Percentiles rank a stretch among this genome's conserved stretches.
Evolutionary conservation across 495 filamentous ascomycete genomes (phyloP).

Genomic region (Penicillium cinerascens): DNA sequence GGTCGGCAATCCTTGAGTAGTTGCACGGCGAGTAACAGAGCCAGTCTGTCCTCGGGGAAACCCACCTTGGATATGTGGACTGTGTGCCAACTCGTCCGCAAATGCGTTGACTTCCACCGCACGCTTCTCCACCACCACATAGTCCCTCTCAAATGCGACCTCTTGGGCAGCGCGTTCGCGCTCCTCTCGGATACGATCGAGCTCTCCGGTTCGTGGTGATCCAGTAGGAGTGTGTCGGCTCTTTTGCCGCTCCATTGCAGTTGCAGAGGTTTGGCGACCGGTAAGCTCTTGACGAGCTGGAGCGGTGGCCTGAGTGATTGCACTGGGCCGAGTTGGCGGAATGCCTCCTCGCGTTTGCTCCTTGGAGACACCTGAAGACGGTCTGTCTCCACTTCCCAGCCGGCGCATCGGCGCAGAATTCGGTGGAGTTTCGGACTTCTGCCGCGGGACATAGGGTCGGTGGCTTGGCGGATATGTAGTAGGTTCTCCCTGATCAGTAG

Average conservation of each 20-base stretch:
- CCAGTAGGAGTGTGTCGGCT: slow-evolving; percentile 49
- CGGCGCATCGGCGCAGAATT: slow-evolving; percentile 35
- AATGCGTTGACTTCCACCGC: slow-evolving; percentile 95
- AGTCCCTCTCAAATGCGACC: slow-evolving; percentile 85
- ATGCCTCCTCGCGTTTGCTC: slow-evolving; percentile 24
- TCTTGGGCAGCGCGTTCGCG: slow-evolving; percentile 79
- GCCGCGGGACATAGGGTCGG: slow-evolving; percentile 22
- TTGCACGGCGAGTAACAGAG: slow-evolving; percentile 64
- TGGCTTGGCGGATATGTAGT: slow-evolving; percentile 24
- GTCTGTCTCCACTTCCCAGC: slow-evolving; percentile 37
- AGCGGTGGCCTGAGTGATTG: slow-evolving; percentile 54
- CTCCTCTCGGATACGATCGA: slow-evolving; percentile 49
- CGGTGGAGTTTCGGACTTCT: slow-evolving; percentile 38
- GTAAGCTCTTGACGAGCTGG: slow-evolving; percentile 55
- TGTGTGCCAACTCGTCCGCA: slow-evolving; percentile 87
- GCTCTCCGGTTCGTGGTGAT: slow-evolving; percentile 36
- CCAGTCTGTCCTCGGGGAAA: slow-evolving; percentile 38
- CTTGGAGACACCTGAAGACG: slow-evolving; percentile 23
- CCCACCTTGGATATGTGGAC: slow-evolving; percentile 54
- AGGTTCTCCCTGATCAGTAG: slow-evolving; percentile 24
- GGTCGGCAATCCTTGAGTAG: slow-evolving; percentile 56
- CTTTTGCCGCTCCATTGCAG: slow-evolving; percentile 47
- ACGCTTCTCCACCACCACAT: slow-evolving; percentile 92
- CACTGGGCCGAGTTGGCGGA: slow-evolving; percentile 37
- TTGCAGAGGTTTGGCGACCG: slow-evolving; percentile 29